phyloP scores from a whole-genome alignment of 176 grass and related monocot species.

The Lolium perenne region DNA sequence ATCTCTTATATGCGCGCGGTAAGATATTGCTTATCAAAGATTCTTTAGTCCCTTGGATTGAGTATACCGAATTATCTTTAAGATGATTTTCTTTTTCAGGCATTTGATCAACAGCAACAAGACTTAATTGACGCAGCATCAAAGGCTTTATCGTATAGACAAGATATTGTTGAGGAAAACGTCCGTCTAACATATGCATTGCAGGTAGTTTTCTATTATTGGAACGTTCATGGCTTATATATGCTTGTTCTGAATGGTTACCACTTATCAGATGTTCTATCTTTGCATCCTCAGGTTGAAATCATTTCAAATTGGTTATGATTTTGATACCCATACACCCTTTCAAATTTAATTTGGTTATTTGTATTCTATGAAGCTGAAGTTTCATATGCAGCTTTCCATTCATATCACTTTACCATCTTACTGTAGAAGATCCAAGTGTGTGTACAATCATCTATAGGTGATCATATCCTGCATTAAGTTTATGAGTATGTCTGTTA shows the following conservation, averaged over 20 bases:
- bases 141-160: slow-evolving; percentile 94
- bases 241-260: not conserved
- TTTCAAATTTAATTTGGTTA: slow-evolving; percentile 2
- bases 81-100: slow-evolving; percentile 53
- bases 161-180: slow-evolving; percentile 96
- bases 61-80: not conserved
- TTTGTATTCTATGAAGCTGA: slow-evolving; percentile 12
- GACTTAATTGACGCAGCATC: slow-evolving; percentile 89
- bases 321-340: not conserved
- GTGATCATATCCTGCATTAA: not conserved
- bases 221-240: not conserved
- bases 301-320: slow-evolving; percentile 13
- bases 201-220: slow-evolving; percentile 61
- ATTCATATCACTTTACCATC: not conserved
- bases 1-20: slow-evolving; percentile 90
- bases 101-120: slow-evolving; percentile 92
- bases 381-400: slow-evolving; percentile 30
- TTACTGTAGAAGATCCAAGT: slow-evolving; percentile 23
- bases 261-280: slow-evolving; percentile 8
- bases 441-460: not conserved
- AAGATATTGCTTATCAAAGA: slow-evolving; percentile 28
- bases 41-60: not conserved
- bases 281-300: slow-evolving; percentile 1
- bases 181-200: slow-evolving; percentile 76
- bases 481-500: slow-evolving; percentile 16